These are phyloP conservation scores for Phytophthora foliorum DNA, from an alignment of 352 stramenopile species.

Conservation along the genomic window DNA sequence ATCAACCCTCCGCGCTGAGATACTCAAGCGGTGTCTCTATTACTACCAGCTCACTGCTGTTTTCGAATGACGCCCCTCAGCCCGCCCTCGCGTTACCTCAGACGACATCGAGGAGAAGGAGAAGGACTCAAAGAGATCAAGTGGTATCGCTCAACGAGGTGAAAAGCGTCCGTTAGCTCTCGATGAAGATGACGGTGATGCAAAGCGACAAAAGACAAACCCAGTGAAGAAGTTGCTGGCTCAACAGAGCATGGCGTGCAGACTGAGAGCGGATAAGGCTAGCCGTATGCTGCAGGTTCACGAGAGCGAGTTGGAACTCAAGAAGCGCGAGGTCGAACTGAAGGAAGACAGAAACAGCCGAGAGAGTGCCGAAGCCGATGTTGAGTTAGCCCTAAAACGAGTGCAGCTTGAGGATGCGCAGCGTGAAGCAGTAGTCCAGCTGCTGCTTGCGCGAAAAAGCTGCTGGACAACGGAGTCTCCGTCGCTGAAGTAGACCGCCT, in stretches of 20 bases:
- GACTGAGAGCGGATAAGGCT: background rate
- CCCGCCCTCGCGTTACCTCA: background rate
- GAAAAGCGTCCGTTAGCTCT: background rate
- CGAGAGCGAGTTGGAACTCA: background rate
- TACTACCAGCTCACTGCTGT: conserved; percentile 4
- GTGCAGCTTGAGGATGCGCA: background rate
- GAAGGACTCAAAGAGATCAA: background rate
- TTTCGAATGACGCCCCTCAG: background rate
- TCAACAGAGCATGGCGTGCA: background rate
- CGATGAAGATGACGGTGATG: too few species aligned
- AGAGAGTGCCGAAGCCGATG: background rate
- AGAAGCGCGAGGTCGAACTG: background rate
- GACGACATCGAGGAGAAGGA: background rate
- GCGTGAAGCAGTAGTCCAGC: background rate
- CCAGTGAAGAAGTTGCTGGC: background rate
- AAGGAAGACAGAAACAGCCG: background rate
- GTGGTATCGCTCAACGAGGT: background rate
- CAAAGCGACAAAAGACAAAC: conserved; percentile 1
- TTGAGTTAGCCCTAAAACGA: background rate
- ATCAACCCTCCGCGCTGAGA: background rate
- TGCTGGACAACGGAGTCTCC: background rate
- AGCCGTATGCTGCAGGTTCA: background rate
- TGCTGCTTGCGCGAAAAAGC: conserved; percentile 4
- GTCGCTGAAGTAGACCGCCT: conserved; percentile 1
- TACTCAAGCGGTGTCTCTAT: background rate